Base-by-base conservation (phyloP, 371 early-diverging fungal species). In the Dichotomocladium elegans region DNA sequence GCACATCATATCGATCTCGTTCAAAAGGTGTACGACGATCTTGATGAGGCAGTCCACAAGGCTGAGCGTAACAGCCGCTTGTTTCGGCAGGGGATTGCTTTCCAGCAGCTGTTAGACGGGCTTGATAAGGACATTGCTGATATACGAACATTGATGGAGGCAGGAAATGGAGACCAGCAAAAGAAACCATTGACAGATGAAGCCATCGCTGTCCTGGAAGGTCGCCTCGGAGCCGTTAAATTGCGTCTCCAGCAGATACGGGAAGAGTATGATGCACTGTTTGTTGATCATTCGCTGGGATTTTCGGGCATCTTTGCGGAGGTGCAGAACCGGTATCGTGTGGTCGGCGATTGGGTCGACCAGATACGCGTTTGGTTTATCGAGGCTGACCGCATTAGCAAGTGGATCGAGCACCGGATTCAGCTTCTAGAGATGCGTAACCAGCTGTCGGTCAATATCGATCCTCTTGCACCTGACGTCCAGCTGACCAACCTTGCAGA, bases 321-420 rank as follows among this genome's bases (percentile, higher is more conserved):
- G 3, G 55, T 69, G 2, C 58, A 73, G 15, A n/a, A 57, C 2
- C 58, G 61, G 21, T 75, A 73, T 44, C 60, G 66, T 22, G 51
- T 45, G 3, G 78, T 80, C 10, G 60, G 60, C 12, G 62, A 62
- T 15, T 80, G 80, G 80, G 76, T 77, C 1, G 77, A 80, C 49
- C 76, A 80, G 56, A 74, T 80, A 1, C 68, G 78, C 12, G 65
- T 75, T 8, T 80, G 80, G 80, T 77, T 80, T 43, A 64, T 64
- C 31, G 76, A 77, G 51, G 80, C 80, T n/a, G 74, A 72, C n/a
- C 60, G 78, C 6, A 80, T 80, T 21, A 63, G 72, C 12, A 58
- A 54, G 22, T 80, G 80, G 78, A 77, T 80, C 27, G 74, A 72
- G 21, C 51, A 53, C 21, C 66, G 71, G 15, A 74, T 76, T 19